Conservation (phyloP, 192 early-diverging fungal species). For the Umbelopsis vinacea region DNA sequence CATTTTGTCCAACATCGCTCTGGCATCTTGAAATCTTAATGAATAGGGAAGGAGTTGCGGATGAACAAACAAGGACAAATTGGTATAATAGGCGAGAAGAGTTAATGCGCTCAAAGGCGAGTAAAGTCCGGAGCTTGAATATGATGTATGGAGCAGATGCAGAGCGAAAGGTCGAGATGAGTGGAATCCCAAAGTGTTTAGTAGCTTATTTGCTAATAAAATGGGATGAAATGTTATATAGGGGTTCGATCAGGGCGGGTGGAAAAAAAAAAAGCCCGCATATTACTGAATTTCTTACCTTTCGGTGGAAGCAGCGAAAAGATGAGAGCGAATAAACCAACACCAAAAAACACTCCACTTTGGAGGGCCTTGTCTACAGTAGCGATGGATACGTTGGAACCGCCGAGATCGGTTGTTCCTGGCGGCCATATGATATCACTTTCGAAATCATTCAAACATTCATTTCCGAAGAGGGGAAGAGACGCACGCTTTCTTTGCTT, state of each 20-base stretch:
- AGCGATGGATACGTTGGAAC: neutral
- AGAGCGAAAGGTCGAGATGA: constrained; percentile 39
- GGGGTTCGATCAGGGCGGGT: neutral
- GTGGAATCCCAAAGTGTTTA: constrained; percentile 42
- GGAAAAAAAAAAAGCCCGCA: neutral
- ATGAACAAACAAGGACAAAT: constrained; percentile 39
- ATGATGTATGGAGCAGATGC: constrained; percentile 36
- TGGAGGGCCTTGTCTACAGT: constrained; percentile 20
- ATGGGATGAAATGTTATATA: too few relatives aligned
- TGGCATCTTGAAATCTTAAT: constrained; percentile 22
- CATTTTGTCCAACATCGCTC: constrained; percentile 33
- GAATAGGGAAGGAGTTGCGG: constrained; percentile 30
- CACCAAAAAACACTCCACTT: constrained; percentile 44
- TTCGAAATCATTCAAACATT: neutral
- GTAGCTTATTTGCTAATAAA: constrained; percentile 28
- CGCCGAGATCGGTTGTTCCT: neutral
- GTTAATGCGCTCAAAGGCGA: constrained; percentile 28
- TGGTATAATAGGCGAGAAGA: constrained; percentile 39
- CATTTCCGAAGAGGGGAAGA: neutral
- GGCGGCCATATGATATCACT: neutral
- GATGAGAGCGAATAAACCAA: constrained; percentile 40
- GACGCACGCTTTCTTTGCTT: constrained; percentile 21
- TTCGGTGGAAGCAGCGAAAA: constrained; percentile 43
- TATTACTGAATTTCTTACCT: constrained; percentile 18
- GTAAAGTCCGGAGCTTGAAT: constrained; percentile 30